Base-by-base conservation (phyloP, 1,284 basidiomycete species). In the Naganishia sp. region DNA sequence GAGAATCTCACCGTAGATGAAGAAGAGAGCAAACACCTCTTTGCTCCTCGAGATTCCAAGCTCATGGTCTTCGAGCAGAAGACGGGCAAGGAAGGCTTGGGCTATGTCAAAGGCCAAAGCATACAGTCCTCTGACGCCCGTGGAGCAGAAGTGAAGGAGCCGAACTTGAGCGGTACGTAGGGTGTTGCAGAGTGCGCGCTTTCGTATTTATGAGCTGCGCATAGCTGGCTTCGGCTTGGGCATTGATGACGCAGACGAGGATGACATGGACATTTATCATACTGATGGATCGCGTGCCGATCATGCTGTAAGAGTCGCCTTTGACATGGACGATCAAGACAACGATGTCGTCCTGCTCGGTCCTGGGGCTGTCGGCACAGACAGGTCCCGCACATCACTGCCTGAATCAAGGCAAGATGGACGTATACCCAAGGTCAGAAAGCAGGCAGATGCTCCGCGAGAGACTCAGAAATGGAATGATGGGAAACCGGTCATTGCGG, bases 201-300 rank as follows among this genome's bases (percentile, higher is more conserved):
- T 16, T 50, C 28, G 39, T 6, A 13, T 50, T 31, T 21, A 57
- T 44, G 2, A 44, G 13, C 25, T 28, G n/a, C 50, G 3, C 42
- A 23, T 28, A 53, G 50, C 87, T 73, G 90, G 90, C 0, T 92
- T 92, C 73, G 91, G 91, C 31, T 81, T 93, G 5, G 90, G 90
- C 88, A 1, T 78, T 90, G 49, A 93, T 73, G 89, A 91, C 64
- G 89, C 88, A 0, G 92, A 93, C 53, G 91, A 94, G 63, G 92
- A 94, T 73, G 92, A 95, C 72, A 71, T 92, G 31, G 92, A 94
- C 72, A 83, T 94, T 0, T 95, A 95, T 73, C 88, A 90, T 18
- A 71, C 79, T 63, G 68, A 73, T 79, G 59, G 70, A 52, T 48
- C 25, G 13, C 36, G 43, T 4, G 46, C 49, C 16, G 53, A 53